Evolutionary conservation across 2,329 filamentous ascomycete genomes (phyloP).

Genomic region (Verticillium longisporum): DNA sequence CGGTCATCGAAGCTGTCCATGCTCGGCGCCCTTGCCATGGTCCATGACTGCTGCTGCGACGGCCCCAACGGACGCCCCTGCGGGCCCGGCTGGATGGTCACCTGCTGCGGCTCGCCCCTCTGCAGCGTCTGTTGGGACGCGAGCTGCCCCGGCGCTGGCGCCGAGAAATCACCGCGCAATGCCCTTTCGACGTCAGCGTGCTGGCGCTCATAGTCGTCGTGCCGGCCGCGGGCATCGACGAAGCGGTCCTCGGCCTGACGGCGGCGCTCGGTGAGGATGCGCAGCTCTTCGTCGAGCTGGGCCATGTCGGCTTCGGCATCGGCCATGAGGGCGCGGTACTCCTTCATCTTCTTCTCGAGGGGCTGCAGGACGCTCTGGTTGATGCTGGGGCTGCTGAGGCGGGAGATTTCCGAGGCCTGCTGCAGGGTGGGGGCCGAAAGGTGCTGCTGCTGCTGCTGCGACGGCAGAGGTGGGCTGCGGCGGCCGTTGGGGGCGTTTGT

Average conservation of each 20-base stretch:
- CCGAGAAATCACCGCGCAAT: constrained; percentile 27
- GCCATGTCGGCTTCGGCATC: constrained; percentile 33
- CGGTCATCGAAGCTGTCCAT: constrained; percentile 4
- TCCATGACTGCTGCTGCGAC: constrained; percentile 1
- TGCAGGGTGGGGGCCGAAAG: neutral
- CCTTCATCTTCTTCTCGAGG: constrained; percentile 35
- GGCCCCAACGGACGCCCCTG: neutral
- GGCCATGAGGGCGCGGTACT: constrained; percentile 34
- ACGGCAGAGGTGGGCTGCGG: neutral
- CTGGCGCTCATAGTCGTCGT: constrained; percentile 36
- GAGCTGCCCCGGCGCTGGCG: constrained; percentile 3
- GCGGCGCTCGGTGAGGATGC: constrained; percentile 30
- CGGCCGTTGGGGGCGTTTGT: neutral
- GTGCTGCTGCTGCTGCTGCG: neutral
- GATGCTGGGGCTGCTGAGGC: constrained; percentile 37
- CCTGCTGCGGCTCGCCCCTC: constrained; percentile 5
- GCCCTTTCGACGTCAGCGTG: constrained; percentile 33
- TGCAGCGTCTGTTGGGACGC: neutral
- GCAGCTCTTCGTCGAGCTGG: constrained; percentile 35
- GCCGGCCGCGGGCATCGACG: constrained; percentile 33
- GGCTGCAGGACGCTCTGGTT: constrained; percentile 35
- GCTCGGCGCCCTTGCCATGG: neutral
- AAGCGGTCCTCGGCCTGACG: constrained; percentile 32
- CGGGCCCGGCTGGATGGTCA: constrained; percentile 6
- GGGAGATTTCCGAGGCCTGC: constrained; percentile 21